These are phyloP conservation scores for Arabis hirsuta DNA, from an alignment of 345 rosid genomes.

Conservation along the genomic window DNA sequence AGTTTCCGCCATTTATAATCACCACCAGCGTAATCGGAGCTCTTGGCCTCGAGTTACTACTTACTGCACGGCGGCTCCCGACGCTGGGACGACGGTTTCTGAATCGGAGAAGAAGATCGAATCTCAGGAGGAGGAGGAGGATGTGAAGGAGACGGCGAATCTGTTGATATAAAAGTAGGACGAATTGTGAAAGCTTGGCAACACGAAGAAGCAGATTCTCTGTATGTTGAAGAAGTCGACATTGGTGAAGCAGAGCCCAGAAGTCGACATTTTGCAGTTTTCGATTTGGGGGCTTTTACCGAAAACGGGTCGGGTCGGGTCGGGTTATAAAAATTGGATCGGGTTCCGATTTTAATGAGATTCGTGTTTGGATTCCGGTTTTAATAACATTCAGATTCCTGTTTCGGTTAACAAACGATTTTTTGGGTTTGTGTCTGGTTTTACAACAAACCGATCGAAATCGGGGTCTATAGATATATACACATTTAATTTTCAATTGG, in stretches of 20 bases:
- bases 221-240: constrained; percentile 91
- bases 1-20: constrained; percentile 17
- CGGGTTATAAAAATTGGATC: too few relatives aligned
- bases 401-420: too few relatives aligned
- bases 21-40: constrained; percentile 8
- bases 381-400: too few relatives aligned
- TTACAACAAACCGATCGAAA: too few relatives aligned
- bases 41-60: constrained; percentile 33
- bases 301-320: too few relatives aligned
- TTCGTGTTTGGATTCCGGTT: too few relatives aligned
- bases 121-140: constrained; percentile 18
- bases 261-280: too few relatives aligned
- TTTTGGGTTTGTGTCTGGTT: too few relatives aligned
- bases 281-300: too few relatives aligned
- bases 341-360: too few relatives aligned
- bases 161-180: constrained; percentile 89
- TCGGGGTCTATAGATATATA: too few relatives aligned
- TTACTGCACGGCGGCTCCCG: constrained; percentile 37
- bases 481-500: too few relatives aligned
- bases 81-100: constrained; percentile 24
- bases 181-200: constrained; percentile 83
- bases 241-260: constrained; percentile 81
- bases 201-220: constrained; percentile 93
- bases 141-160: constrained; percentile 61
- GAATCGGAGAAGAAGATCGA: constrained; percentile 36